Evolutionary conservation across 129 eudicot genomes (phyloP).

Genomic region (Gnaphalium uliginosum): DNA sequence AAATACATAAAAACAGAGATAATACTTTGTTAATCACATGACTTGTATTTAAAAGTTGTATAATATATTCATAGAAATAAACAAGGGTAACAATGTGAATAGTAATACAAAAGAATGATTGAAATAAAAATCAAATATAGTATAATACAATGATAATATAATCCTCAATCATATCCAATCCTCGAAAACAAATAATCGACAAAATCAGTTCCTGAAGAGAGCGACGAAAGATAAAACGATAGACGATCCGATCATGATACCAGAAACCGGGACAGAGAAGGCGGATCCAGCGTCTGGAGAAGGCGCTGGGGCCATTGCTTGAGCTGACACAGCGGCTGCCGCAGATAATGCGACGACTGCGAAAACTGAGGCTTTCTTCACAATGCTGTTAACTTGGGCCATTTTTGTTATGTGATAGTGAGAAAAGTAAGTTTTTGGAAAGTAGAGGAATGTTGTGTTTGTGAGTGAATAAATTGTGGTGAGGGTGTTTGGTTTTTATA

Average conservation of each 20-base stretch:
- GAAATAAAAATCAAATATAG: not conserved
- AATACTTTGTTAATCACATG: not conserved
- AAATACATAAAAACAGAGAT: too few relatives aligned
- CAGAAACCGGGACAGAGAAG: conserved; percentile 40
- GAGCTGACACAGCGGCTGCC: conserved; percentile 26
- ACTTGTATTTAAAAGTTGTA: not conserved
- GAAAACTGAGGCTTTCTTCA: conserved; percentile 26
- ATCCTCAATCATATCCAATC: not conserved
- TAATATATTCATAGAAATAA: too few relatives aligned
- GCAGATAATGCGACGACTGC: conserved; percentile 17
- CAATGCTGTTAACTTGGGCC: conserved; percentile 27
- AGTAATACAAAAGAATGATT: conserved; percentile 8
- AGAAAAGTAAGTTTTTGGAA: not conserved
- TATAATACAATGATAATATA: not conserved
- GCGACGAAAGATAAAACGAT: conserved; percentile 40
- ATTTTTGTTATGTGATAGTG: not conserved
- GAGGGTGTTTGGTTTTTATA: conserved; percentile 1
- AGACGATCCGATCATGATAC: conserved; percentile 37
- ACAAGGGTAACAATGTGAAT: not conserved
- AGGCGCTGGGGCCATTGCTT: conserved; percentile 55
- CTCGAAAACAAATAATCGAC: not conserved
- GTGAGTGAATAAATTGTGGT: conserved; percentile 3
- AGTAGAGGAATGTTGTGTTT: not conserved
- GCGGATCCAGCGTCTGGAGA: conserved; percentile 54
- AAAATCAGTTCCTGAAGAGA: conserved; percentile 34